Evolutionary conservation across 257 asterid genomes (phyloP), one percentile per base, ranked within the genome.

Genomic region (Eucommia ulmoides): DNA sequence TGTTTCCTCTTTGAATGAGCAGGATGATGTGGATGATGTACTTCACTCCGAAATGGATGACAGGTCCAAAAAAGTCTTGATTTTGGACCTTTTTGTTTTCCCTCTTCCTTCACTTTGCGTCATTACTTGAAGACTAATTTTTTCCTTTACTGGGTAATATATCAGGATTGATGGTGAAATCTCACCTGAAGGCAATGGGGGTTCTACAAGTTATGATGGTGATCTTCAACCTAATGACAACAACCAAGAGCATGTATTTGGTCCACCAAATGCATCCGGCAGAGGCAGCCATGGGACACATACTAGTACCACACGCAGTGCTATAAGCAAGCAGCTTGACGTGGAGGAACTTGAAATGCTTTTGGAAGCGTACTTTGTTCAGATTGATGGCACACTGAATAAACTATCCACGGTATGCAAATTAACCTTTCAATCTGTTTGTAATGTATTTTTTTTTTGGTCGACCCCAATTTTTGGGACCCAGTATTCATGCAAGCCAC

Each of bases 341-440:
- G 89, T 86, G 35, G 87, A 76, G 65, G 94, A 86, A 75, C 89
- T 86, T 19, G 96, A 86, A 74, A 86, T 86, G 96, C 72, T 86
- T 19, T 62, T 86, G 63, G 96, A 86, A 73, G 96, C 96, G 9
- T 86, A 86, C 55, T 86, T 86, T 33, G 93, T 86, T 57, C 94
- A 80, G 67, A 76, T 80, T 54, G 96, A 86, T 22, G 86, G 89
- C 55, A 74, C 92, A 2, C 29, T 86, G 63, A 83, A 86, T 47
- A 83, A 83, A 29, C 69, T 87, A 33, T 72, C 86, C 52, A 70
- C 80, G 17, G 96, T 83, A 73, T n/a, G 83, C 64, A 24, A 44
- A 61, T 16, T 26, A 52, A 42, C 20, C 19, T 42, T 18, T 9
- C 20, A 23, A 26, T 41, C 20, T n/a, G n/a, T n/a, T n/a, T n/a